These are phyloP conservation scores for Cercophora sp. DNA, from an alignment of 495 filamentous ascomycete species.

Conservation along the genomic window DNA sequence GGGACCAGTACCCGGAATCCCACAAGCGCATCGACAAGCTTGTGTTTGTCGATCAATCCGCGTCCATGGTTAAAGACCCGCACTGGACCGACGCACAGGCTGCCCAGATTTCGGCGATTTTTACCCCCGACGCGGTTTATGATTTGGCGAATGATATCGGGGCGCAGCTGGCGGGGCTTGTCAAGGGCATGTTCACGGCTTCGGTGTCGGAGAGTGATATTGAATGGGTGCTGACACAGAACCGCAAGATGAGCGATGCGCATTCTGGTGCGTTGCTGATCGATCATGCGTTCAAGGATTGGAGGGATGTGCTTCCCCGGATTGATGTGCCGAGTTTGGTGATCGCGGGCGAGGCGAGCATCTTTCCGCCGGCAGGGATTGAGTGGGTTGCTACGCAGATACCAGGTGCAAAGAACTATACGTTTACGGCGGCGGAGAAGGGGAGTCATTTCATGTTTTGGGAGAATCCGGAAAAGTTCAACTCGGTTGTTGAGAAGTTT, in stretches of 20 bases:
- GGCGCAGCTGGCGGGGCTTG: slow-evolving; percentile 7
- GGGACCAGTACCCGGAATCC: slow-evolving; percentile 14
- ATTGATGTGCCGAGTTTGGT: slow-evolving; percentile 13
- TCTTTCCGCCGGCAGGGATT: slow-evolving; percentile 4
- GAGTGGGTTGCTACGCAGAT: slow-evolving; percentile 14
- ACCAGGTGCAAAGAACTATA: slow-evolving; percentile 9
- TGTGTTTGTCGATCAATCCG: slow-evolving; percentile 12
- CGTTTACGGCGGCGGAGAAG: slow-evolving; percentile 14
- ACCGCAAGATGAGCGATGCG: slow-evolving; percentile 14
- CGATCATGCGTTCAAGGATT: slow-evolving; percentile 7
- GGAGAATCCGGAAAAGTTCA: slow-evolving; percentile 15
- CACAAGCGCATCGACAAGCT: slow-evolving; percentile 9
- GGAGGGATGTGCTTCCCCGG: slow-evolving; percentile 14
- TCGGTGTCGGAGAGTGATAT: slow-evolving; percentile 7
- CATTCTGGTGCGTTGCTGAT: slow-evolving; percentile 4
- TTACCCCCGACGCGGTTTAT: background rate
- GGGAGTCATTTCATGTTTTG: slow-evolving; percentile 17
- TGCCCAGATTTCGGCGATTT: background rate
- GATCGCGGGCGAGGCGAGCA: slow-evolving; percentile 6
- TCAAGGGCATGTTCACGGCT: slow-evolving; percentile 11
- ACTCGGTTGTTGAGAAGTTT: slow-evolving; percentile 8
- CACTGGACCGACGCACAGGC: slow-evolving; percentile 8
- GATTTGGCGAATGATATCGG: slow-evolving; percentile 10
- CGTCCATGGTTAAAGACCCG: background rate
- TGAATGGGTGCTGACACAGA: slow-evolving; percentile 12